These are phyloP conservation scores for Chrysoporthe deuterocubensis DNA, from an alignment of 2,329 filamentous ascomycete species.

Conservation along the genomic window DNA sequence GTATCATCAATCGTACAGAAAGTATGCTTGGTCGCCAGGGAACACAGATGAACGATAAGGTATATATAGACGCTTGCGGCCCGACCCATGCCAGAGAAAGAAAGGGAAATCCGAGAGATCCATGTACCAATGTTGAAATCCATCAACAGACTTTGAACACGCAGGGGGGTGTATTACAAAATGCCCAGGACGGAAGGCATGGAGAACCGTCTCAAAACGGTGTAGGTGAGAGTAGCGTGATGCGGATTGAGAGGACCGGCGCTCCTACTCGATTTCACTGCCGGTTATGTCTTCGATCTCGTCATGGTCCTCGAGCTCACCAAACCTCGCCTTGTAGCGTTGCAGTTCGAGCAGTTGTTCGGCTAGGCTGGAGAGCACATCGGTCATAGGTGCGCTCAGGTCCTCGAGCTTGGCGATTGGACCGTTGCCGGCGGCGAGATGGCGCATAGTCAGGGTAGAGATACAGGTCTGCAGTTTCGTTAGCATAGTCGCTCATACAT, in stretches of 20 bases:
- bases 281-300: conserved; percentile 36
- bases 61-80: conserved; percentile 27
- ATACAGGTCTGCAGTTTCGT: conserved; percentile 68
- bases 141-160: conserved; percentile 1
- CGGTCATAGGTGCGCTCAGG: conserved; percentile 76
- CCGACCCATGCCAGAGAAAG: conserved; percentile 18
- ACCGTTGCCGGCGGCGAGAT: conserved; percentile 74
- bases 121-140: not conserved
- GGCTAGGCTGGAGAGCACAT: conserved; percentile 67
- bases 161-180: conserved; percentile 22
- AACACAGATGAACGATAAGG: conserved; percentile 16
- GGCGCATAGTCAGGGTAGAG: conserved; percentile 76
- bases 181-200: conserved; percentile 8
- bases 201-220: not conserved
- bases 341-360: conserved; percentile 67
- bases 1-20: conserved; percentile 18
- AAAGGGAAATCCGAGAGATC: conserved; percentile 1
- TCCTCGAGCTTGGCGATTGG: conserved; percentile 67
- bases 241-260: not conserved
- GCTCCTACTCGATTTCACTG: conserved; percentile 43
- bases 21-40: conserved; percentile 14
- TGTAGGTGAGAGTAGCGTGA: not conserved
- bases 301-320: conserved; percentile 42
- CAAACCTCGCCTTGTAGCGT: conserved; percentile 60
- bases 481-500: not conserved